Conservation (phyloP, 1,139 yeast genomes). For the Blastobotrys persicus region DNA sequence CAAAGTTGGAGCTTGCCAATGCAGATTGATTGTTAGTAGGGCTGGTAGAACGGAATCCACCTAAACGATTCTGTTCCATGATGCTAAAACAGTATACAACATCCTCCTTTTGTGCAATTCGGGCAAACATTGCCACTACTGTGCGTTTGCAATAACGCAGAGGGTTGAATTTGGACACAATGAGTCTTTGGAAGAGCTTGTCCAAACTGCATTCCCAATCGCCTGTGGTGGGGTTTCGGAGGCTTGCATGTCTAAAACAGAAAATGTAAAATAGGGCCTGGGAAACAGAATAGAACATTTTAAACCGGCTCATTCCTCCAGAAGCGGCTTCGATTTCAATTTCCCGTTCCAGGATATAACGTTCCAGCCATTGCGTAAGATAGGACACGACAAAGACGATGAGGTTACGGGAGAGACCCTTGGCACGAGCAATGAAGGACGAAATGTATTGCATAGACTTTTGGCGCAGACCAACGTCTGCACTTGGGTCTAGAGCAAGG, state of each 20-base stretch:
- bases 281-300: constrained; percentile 86
- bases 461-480: constrained; percentile 69
- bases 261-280: constrained; percentile 89
- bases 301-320: constrained; percentile 54
- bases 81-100: constrained; percentile 92
- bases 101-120: constrained; percentile 83
- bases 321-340: constrained; percentile 61
- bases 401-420: constrained; percentile 65
- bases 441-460: constrained; percentile 91
- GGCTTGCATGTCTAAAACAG: constrained; percentile 73
- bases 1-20: constrained; percentile 22
- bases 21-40: constrained; percentile 18
- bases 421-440: constrained; percentile 88
- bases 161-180: constrained; percentile 89
- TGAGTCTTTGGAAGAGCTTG: constrained; percentile 79
- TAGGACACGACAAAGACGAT: constrained; percentile 75
- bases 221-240: constrained; percentile 43
- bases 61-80: constrained; percentile 84
- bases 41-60: constrained; percentile 38
- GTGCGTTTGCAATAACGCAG: constrained; percentile 90
- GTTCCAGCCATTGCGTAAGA: constrained; percentile 76
- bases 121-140: constrained; percentile 90
- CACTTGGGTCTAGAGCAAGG: constrained; percentile 67
- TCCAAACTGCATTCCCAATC: constrained; percentile 84
- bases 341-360: constrained; percentile 80